phyloP scores from a whole-genome alignment of 2,329 filamentous ascomycete genomes.

The Colletotrichum plurivorum region DNA sequence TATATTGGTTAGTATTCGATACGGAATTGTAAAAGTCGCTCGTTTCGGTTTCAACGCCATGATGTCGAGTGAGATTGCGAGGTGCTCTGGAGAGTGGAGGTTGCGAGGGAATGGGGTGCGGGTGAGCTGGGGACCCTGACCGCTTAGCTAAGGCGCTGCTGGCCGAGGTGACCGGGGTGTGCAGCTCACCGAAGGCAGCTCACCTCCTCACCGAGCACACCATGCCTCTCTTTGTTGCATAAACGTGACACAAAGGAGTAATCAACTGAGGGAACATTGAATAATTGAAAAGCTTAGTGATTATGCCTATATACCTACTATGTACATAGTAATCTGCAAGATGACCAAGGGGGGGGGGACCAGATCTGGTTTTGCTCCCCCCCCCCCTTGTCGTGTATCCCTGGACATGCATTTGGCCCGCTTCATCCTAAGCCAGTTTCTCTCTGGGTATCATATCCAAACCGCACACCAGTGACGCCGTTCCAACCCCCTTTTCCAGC shows the following conservation, averaged over 20 bases:
- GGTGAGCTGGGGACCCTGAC: constrained; percentile 17
- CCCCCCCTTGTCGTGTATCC: no score
- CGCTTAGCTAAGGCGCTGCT: neutral
- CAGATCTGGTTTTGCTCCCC: no score
- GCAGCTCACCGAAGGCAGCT: constrained; percentile 11
- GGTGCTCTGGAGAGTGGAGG: constrained; percentile 10
- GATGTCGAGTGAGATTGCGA: neutral
- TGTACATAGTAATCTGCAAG: no score
- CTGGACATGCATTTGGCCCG: no score
- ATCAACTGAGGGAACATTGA: no score
- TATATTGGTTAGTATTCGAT: no score
- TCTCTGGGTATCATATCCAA: neutral
- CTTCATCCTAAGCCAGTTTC: no score
- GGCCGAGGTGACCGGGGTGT: neutral
- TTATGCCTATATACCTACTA: no score
- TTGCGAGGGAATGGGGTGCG: neutral
- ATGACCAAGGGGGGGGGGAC: no score
- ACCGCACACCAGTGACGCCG: neutral
- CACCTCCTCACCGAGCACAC: neutral
- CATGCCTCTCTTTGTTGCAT: neutral
- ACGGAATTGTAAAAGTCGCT: no score
- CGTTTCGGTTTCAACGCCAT: neutral
- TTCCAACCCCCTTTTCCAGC: neutral
- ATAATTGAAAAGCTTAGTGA: no score
- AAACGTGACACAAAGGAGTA: no score